phyloP scores from a whole-genome alignment of 352 stramenopile species.

The Pythium folliculosum region DNA sequence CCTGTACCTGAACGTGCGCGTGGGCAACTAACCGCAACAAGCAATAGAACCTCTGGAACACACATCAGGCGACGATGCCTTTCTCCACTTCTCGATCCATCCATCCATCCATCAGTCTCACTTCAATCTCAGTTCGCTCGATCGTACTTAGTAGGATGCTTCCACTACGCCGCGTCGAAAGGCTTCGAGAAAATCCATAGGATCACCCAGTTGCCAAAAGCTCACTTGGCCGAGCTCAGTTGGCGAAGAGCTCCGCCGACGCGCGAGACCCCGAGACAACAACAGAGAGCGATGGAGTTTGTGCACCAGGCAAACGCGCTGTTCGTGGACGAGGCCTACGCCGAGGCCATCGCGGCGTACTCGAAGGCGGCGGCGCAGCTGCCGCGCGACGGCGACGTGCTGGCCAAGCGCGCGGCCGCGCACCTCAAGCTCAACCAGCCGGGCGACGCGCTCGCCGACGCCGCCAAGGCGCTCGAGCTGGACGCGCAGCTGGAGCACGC shows the following conservation, averaged over 20 bases:
- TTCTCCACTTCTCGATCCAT: background rate
- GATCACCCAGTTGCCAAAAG: background rate
- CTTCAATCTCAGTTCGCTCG: background rate
- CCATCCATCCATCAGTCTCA: background rate
- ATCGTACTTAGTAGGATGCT: background rate
- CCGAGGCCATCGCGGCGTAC: constrained; percentile 59
- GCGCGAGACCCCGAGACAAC: too few relatives aligned
- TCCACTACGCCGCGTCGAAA: background rate
- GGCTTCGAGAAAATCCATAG: background rate
- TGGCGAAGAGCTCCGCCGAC: too few relatives aligned
- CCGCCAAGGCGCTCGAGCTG: constrained; percentile 48
- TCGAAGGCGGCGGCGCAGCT: constrained; percentile 41
- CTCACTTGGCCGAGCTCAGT: background rate
- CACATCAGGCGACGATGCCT: background rate
- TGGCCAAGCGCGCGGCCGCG: constrained; percentile 71
- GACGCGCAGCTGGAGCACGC: constrained; percentile 56
- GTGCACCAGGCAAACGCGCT: constrained; percentile 74
- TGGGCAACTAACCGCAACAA: constrained; percentile 38
- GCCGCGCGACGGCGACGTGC: constrained; percentile 45
- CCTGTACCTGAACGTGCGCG: constrained; percentile 85
- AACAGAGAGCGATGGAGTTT: constrained; percentile 83
- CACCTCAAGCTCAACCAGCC: constrained; percentile 71
- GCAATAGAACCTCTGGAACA: background rate
- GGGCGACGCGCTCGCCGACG: constrained; percentile 53
- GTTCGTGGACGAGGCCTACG: constrained; percentile 86